Base-by-base conservation (phyloP, 2,329 filamentous ascomycete genomes). In the Hypoxylon sp. region DNA sequence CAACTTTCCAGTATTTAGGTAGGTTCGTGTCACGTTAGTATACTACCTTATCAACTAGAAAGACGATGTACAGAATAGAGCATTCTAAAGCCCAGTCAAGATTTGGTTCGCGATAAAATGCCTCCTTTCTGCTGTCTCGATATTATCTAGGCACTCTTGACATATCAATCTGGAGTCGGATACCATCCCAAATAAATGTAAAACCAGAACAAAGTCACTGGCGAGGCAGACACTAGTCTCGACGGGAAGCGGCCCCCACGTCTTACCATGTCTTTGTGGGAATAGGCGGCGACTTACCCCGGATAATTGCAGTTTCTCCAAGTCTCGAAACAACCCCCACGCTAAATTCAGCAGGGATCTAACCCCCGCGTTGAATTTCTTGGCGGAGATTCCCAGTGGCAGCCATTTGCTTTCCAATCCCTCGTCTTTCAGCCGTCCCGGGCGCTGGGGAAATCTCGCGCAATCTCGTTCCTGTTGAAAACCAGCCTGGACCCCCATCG, bases 401-500 rank as follows among this genome's bases (percentile, higher is more conserved):
- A 30, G 28, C 28, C 28, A 30, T n/a, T n/a, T 33, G 30, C 9
- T 6, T 40, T 40, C 36, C n/a, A n/a, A n/a, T n/a, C n/a, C 3
- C 36, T 40, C 16, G 9, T 20, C 16, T 12, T 57, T 66, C 59
- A 66, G 63, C 66, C 63, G 56, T 67, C 36, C 55, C 58, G 67
- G 65, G 67, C 56, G 53, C 28, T 30, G 59, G 65, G 48, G 61
- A 67, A 67, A 70, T 70, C 46, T 65, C 61, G 61, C 67, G 54
- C 61, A 61, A 49, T 61, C 44, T 36, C 30, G 46, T 62, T 64
- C 54, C 59, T 62, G 48, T 69, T 63, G 50, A 62, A 70, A 70
- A 64, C 64, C 61, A 62, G 64, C 28, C 48, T 61, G 65, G 68
- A 74, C 72, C 72, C 72, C 71, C 70, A 74, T 72, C 70, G 45